Percentiles rank a stretch among this genome's conserved stretches.
Evolutionary conservation across 208 protist species (phyloP).

Genomic region (Giardia muris): DNA sequence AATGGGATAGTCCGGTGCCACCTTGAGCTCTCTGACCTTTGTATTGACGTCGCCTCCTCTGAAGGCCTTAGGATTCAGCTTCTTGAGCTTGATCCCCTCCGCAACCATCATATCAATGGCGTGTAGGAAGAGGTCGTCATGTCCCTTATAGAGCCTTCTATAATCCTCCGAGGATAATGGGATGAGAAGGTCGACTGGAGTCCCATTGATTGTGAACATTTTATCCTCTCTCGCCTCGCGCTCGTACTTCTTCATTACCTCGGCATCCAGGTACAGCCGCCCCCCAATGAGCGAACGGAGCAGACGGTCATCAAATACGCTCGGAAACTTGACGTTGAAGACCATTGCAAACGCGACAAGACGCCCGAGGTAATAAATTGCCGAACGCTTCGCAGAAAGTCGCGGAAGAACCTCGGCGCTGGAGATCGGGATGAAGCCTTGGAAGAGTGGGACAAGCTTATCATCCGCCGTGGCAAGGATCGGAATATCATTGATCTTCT

Average conservation of each 20-base stretch:
- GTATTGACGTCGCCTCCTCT: background rate
- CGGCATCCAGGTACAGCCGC: background rate
- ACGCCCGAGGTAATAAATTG: slow-evolving; percentile 18
- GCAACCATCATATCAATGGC: background rate
- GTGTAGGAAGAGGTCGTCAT: background rate
- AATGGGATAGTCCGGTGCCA: background rate
- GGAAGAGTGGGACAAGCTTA: background rate
- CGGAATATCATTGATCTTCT: background rate
- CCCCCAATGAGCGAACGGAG: background rate
- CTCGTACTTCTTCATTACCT: slow-evolving; percentile 18
- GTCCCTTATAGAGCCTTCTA: background rate
- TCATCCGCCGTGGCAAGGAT: background rate
- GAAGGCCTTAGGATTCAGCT: background rate
- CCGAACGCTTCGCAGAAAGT: background rate
- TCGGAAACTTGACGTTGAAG: background rate
- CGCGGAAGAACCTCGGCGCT: background rate
- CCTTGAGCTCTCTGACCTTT: background rate
- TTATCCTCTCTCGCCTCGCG: background rate
- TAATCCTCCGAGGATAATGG: background rate
- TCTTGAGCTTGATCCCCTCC: background rate
- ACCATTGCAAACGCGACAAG: background rate
- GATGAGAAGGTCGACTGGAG: background rate
- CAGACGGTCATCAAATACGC: background rate
- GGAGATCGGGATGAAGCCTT: background rate
- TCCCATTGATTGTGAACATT: slow-evolving; percentile 27